A percentile compares a stretch with the other conserved stretches of the same genome.
Conservation (phyloP, 2,329 filamentous ascomycete genomes). For the Fusarium abutilonis region DNA sequence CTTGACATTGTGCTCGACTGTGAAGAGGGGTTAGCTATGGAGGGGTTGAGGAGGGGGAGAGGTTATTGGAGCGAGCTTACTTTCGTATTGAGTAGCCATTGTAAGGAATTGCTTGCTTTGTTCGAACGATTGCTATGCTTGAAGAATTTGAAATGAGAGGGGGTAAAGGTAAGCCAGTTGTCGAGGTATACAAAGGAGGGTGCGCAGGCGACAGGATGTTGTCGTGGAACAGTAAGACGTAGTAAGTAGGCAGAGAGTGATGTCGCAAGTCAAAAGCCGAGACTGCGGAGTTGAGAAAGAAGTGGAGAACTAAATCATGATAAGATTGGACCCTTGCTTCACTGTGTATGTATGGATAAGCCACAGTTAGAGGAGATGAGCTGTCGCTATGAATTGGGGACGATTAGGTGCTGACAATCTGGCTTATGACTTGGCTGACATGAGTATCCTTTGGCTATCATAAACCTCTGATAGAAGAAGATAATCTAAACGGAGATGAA, state of each 20-base stretch:
- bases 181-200: background rate
- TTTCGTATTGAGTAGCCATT: constrained; percentile 69
- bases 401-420: constrained; percentile 26
- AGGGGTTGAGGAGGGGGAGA: constrained; percentile 15
- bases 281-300: constrained; percentile 15
- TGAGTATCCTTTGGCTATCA: background rate
- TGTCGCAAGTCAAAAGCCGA: constrained; percentile 34
- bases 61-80: constrained; percentile 46
- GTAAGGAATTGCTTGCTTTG: constrained; percentile 15
- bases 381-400: background rate
- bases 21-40: constrained; percentile 13
- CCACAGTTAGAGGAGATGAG: background rate
- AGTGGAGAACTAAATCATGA: constrained; percentile 13
- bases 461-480: background rate
- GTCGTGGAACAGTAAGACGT: constrained; percentile 26
- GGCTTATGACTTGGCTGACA: background rate
- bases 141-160: background rate
- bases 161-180: background rate
- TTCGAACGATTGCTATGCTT: background rate
- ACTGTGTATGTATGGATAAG: background rate
- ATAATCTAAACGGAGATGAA: background rate
- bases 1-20: constrained; percentile 73
- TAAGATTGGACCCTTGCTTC: constrained; percentile 1
- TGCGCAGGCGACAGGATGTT: constrained; percentile 11
- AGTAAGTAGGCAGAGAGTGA: constrained; percentile 31